Conservation (phyloP, 768 basidiomycete genomes). For the Galerina sulciceps region DNA sequence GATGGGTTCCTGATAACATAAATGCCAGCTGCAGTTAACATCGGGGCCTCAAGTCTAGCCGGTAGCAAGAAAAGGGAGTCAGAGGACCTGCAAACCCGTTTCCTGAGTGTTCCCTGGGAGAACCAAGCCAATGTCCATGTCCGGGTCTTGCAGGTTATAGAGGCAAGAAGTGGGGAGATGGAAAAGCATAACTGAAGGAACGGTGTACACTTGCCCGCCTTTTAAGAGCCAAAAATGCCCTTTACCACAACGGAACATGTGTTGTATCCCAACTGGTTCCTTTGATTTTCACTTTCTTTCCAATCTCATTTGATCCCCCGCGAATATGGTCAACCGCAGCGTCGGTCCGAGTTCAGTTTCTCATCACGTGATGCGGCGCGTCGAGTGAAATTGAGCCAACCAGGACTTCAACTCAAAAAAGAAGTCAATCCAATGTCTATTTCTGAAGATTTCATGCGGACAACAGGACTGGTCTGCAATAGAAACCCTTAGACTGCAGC, state of each 20-base stretch:
- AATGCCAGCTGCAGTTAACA: neutral
- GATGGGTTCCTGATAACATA: conserved; percentile 1
- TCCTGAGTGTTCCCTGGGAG: neutral
- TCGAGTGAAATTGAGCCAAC: no score
- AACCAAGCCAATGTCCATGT: neutral
- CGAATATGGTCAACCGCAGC: neutral
- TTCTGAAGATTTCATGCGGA: no score
- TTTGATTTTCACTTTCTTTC: neutral
- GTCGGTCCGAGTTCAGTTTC: neutral
- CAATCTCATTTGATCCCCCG: neutral
- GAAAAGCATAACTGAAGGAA: neutral
- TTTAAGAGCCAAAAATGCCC: conserved; percentile 15
- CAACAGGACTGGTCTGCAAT: no score
- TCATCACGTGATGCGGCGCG: conserved; percentile 1
- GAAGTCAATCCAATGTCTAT: no score
- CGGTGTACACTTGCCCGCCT: conserved; percentile 5
- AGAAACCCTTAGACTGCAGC: no score
- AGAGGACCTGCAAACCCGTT: neutral
- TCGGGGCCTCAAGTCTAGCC: neutral
- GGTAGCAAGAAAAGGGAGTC: neutral
- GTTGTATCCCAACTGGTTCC: conserved; percentile 6
- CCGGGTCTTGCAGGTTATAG: neutral
- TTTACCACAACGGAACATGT: conserved; percentile 15
- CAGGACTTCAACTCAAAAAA: no score
- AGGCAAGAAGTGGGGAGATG: neutral